Base-by-base conservation (phyloP, 2,329 filamentous ascomycete species). In the Juglanconis oblonga region DNA sequence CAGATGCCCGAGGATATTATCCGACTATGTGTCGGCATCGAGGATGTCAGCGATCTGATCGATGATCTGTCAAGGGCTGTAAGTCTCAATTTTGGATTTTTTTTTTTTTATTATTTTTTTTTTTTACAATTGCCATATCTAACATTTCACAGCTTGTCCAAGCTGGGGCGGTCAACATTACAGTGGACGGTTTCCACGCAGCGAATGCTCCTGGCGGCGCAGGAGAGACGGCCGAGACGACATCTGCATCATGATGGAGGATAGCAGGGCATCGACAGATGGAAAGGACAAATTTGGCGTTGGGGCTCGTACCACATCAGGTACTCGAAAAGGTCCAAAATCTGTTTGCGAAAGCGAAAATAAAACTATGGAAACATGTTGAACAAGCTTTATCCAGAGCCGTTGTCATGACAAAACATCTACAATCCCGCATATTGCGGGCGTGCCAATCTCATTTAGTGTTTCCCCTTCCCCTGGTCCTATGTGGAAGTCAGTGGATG, bases 1-100 rank as follows among this genome's bases (percentile, higher is more conserved):
- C 88, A 94, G 65, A 90, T 99, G 87, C 95, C 95, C 10, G 95
- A 99, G 76, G 95, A 99, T 73, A 89, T 99, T 62, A 98, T 99
- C 69, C 85, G 95, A 58, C 77, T 99, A 58, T 99, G 95, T 71
- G 92, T 99, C 49, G 95, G 95, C 50, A 99, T 99, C 69, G 95
- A 99, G 74, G 95, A 99, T 74, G 85, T 83, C 3, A 86, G 92
- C 67, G 95, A 99, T 78, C 73, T 99, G 69, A 91, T 98, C 71
- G 94, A 98, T 71, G 95, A 99, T 75, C 78, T 99, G 61, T 90
- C 88, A 64, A 87, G 92, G 67, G 95, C 95, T 67, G 92, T 96
- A 86, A 82, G 91, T 87, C 49, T n/a, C 11, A 33, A 1, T 17
- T 17, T 3, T 40, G 9, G 49, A 5, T 51, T 61, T 6, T 35